Evolutionary conservation across 768 basidiomycete species (phyloP).

Genomic region (Amanita thiersii): DNA sequence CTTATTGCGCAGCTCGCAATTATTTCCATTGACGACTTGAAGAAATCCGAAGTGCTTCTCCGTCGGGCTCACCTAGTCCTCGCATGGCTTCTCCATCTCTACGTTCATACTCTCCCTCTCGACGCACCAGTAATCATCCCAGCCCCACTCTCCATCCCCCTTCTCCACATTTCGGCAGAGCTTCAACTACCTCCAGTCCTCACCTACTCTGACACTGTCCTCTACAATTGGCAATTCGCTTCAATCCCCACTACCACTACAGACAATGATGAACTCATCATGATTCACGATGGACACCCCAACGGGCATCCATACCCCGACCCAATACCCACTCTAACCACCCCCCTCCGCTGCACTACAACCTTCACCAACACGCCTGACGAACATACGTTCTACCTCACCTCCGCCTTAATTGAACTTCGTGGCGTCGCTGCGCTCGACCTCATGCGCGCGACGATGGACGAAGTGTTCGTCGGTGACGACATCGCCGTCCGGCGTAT

Average conservation of each 20-base stretch:
- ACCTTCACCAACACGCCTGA: slow-evolving; percentile 73
- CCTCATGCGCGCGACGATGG: slow-evolving; percentile 78
- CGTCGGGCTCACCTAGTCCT: slow-evolving; percentile 75
- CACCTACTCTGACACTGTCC: slow-evolving; percentile 88
- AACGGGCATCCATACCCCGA: slow-evolving; percentile 16
- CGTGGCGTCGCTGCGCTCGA: slow-evolving; percentile 78
- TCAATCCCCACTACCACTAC: too few relatives aligned
- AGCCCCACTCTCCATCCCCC: slow-evolving; percentile 63
- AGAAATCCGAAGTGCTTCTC: slow-evolving; percentile 46
- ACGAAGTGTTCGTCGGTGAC: slow-evolving; percentile 80
- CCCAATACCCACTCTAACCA: slow-evolving; percentile 8
- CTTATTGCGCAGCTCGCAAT: slow-evolving; percentile 53
- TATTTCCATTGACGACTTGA: slow-evolving; percentile 37
- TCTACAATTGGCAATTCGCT: slow-evolving; percentile 74
- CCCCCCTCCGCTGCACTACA: slow-evolving; percentile 58
- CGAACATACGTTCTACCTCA: slow-evolving; percentile 84
- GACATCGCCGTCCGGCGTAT: slow-evolving; percentile 55
- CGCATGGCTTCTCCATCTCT: slow-evolving; percentile 72
- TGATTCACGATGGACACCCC: too few relatives aligned
- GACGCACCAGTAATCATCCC: slow-evolving; percentile 58
- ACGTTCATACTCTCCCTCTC: slow-evolving; percentile 60
- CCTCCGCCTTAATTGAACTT: slow-evolving; percentile 81
- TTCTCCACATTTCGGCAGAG: slow-evolving; percentile 59
- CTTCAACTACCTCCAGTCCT: slow-evolving; percentile 84
- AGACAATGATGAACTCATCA: slow-evolving; percentile 10